Conservation (phyloP, 345 rosid species). For the Bruguiera gymnorhiza region DNA sequence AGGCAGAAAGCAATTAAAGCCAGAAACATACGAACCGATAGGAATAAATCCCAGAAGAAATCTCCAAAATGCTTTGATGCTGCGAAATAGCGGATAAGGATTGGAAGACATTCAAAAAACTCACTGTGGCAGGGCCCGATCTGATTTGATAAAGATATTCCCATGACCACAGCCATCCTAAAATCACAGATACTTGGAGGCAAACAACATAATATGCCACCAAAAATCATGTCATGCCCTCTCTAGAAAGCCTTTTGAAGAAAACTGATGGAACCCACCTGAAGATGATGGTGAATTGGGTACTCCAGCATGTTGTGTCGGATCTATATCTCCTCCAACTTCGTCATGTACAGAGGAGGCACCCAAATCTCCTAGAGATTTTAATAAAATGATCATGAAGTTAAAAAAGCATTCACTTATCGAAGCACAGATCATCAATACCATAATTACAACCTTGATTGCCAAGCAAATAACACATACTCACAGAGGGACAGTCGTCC, state of each 20-base stretch:
- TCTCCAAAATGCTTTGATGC: conserved; percentile 62
- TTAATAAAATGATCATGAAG: neutral
- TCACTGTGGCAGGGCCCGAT: conserved; percentile 61
- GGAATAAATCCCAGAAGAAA: conserved; percentile 54
- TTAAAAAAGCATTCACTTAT: neutral
- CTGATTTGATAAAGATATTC: conserved; percentile 62
- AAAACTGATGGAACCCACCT: conserved; percentile 99
- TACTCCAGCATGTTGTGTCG: conserved; percentile 60
- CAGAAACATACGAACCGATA: conserved; percentile 96
- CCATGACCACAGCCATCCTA: conserved; percentile 70
- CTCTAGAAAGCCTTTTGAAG: conserved; percentile 85
- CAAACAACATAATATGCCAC: conserved; percentile 66
- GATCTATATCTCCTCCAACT: conserved; percentile 48
- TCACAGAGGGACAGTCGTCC: too few species aligned
- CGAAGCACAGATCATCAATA: neutral
- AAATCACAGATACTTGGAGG: conserved; percentile 51
- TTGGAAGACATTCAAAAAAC: conserved; percentile 59
- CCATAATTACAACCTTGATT: neutral
- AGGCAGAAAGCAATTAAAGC: conserved; percentile 58
- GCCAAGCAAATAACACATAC: neutral
- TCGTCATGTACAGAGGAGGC: conserved; percentile 69
- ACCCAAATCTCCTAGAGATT: conserved; percentile 72
- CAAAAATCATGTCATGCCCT: conserved; percentile 56
- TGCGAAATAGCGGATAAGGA: conserved; percentile 57
- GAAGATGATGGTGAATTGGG: conserved; percentile 97